Base-by-base conservation (phyloP, 2,329 filamentous ascomycete species). In the Fusarium verticillioides region DNA sequence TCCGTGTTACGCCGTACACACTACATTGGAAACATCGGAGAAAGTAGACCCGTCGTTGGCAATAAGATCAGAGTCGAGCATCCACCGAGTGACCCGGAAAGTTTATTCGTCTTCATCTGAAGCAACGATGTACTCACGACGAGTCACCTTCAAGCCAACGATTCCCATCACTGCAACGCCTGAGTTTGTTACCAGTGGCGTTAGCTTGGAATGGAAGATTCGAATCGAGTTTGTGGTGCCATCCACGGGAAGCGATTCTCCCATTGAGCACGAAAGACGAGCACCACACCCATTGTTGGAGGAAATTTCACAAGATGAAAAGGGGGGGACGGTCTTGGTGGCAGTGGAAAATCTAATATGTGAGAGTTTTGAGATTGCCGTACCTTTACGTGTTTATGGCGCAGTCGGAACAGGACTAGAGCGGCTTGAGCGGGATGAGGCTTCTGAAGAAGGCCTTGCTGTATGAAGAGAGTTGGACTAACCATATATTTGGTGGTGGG, bases 151-250 rank as follows among this genome's bases (percentile, higher is more conserved):
- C 78, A 91, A 87, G 13, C 93, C 95, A 1, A 93, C 94, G 0
- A 95, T 99, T 54, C 96, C 96, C 0, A 88, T 93, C 23, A 88
- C 87, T 19, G 95, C 94, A 1, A 97, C 95, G 2, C 96, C 96
- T 1, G 95, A 96, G 72, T 97, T 99, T 75, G 89, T 97, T 52
- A 99, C 96, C 0, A 97, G 91, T 69, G 95, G 95, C 4, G 90
- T 99, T 8, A 93, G 90, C 72, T 85, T 98, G 32, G 93, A 94
- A 74, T 99, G 96, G 96, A 93, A 93, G 80, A 85, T 99, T 39
- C 87, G 94, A 3, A 90, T 99, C 65, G 95, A 98, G 82, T 99
- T 99, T 82, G 95, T 97, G 32, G 96, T 96, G 10, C 92, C 93
- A 10, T 89, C 87, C 23, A 80, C 88, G 43, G 74, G 79, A 46